Base-by-base conservation (phyloP, 1,284 basidiomycete genomes). In the Crepidotus sp. region DNA sequence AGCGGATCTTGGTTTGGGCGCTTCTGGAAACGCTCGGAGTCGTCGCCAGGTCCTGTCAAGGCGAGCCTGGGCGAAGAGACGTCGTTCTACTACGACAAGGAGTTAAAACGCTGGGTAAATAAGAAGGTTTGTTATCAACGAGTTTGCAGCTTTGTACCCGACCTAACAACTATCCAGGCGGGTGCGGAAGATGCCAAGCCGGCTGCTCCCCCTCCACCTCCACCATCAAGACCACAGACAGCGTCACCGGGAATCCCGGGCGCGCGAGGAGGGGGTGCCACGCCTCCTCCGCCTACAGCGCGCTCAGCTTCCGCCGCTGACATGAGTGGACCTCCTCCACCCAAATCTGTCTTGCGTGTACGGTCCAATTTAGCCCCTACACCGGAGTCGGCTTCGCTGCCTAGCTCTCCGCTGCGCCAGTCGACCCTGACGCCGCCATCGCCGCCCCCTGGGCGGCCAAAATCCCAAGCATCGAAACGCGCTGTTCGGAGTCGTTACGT, bases 51-150 rank as follows among this genome's bases (percentile, higher is more conserved):
- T 13, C 90, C 92, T 6, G 68, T 93, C 45, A 85, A 80, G 59
- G 96, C 95, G 13, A 98, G 90, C 55, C 74, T 98, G 17, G 96
- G 96, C 14, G 90, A 98, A 57, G 82, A 95, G 59, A 90, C 76
- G 24, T 73, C 81, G 35, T 95, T 98, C 68, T 88, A 92, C 55
- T 99, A 89, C 61, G 96, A 99, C 63, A 83, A 87, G 56, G 92
- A 97, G 17, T 75, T 86, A 51, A 96, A 96, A 65, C 78, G 85
- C 50, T 99, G 96, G 96, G 83, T 98, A 15, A 94, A 97, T 64
- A 94, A 88, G 66, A 93, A 87, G 65, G 90, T 89, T 54, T 61
- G 73, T 58, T 9, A 15, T 14, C 49, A 4, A 21, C n/a, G 42
- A n/a, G 24, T 41, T 29, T 32, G 33, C 25, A 11, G 49, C 39